Evolutionary conservation across 352 stramenopile genomes (phyloP).

Genomic region (Phytophthora citricola): DNA sequence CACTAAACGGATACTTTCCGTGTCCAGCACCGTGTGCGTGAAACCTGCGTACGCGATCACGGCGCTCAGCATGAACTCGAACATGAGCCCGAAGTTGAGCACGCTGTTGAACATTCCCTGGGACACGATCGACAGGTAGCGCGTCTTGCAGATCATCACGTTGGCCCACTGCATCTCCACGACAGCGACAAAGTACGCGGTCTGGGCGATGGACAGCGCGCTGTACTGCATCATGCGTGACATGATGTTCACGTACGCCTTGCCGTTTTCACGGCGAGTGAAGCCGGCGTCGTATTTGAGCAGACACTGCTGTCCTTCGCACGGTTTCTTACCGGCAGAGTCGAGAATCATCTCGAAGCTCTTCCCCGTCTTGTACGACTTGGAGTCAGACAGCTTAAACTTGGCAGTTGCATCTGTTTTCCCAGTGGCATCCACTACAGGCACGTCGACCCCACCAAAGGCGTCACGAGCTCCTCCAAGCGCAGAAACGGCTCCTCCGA

Average conservation of each 20-base stretch:
- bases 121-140: conserved; percentile 89
- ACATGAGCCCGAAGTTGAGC: conserved; percentile 94
- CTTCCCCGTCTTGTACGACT: conserved; percentile 53
- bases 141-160: conserved; percentile 94
- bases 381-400: conserved; percentile 40
- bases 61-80: conserved; percentile 90
- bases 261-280: conserved; percentile 29
- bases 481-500: conserved; percentile 31
- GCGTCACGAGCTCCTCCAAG: conserved; percentile 47
- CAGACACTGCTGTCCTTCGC: conserved; percentile 49
- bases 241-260: conserved; percentile 82
- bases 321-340: conserved; percentile 38
- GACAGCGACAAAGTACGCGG: conserved; percentile 86
- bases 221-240: conserved; percentile 90
- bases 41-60: conserved; percentile 88
- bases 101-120: conserved; percentile 93
- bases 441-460: conserved; percentile 44
- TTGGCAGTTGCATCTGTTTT: conserved; percentile 28
- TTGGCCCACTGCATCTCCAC: conserved; percentile 93
- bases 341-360: conserved; percentile 62
- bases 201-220: conserved; percentile 84
- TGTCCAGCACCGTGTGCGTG: conserved; percentile 85
- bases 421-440: conserved; percentile 46
- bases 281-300: conserved; percentile 72
- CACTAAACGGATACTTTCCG: conserved; percentile 85